These are phyloP conservation scores for Sarcodon sp. DNA, from an alignment of 768 basidiomycete species.

Conservation along the genomic window DNA sequence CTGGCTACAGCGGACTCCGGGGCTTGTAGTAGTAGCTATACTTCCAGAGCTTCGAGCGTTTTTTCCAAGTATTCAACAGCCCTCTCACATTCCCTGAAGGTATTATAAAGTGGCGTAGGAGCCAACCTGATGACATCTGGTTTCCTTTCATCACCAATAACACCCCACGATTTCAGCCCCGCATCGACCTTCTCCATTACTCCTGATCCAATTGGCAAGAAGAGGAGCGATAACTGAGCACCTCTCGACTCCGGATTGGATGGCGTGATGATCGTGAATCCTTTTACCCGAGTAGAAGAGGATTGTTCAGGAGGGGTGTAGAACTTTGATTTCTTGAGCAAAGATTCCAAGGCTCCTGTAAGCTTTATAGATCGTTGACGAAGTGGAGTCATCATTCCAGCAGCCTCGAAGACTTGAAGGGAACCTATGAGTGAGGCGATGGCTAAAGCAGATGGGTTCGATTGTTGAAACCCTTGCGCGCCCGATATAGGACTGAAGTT, in stretches of 20 bases:
- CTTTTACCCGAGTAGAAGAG: slow-evolving; percentile 7
- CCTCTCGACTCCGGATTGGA: slow-evolving; percentile 53
- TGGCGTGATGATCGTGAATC: slow-evolving; percentile 94
- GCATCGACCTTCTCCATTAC: slow-evolving; percentile 64
- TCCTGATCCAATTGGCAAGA: slow-evolving; percentile 45
- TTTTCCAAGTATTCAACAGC: slow-evolving; percentile 56
- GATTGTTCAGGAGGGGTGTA: slow-evolving; percentile 32
- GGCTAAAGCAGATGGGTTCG: slow-evolving; percentile 80
- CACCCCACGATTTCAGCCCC: slow-evolving; percentile 50
- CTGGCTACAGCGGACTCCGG: not conserved
- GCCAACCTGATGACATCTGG: slow-evolving; percentile 89
- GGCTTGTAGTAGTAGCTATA: not conserved
- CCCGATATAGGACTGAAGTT: slow-evolving; percentile 76
- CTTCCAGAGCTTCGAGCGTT: slow-evolving; percentile 26
- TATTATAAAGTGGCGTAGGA: slow-evolving; percentile 82
- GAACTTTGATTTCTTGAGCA: slow-evolving; percentile 49
- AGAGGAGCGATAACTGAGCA: slow-evolving; percentile 78
- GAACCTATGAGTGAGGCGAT: slow-evolving; percentile 75
- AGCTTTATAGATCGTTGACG: slow-evolving; percentile 58
- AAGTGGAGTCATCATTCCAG: slow-evolving; percentile 59
- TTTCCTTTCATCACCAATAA: slow-evolving; percentile 84
- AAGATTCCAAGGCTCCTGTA: slow-evolving; percentile 57
- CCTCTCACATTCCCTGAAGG: slow-evolving; percentile 60
- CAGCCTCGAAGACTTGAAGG: slow-evolving; percentile 67
- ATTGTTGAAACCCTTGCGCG: slow-evolving; percentile 93